These are phyloP conservation scores for Neonothopanus nambi DNA, from an alignment of 1,284 basidiomycete species.

Conservation along the genomic window DNA sequence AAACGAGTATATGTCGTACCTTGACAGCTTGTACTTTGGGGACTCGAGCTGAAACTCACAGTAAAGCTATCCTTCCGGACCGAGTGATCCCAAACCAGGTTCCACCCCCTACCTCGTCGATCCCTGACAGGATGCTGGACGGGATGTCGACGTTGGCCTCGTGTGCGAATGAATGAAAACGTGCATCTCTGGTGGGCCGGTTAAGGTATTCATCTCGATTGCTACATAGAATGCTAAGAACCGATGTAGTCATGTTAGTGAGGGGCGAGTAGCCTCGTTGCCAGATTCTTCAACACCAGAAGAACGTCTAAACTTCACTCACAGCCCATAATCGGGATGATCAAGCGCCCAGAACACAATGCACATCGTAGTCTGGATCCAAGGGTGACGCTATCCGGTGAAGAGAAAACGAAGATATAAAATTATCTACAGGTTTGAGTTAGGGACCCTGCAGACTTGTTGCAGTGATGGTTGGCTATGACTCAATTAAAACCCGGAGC, in stretches of 20 bases:
- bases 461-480: too few relatives aligned
- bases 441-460: too few relatives aligned
- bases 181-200: slow-evolving; percentile 63
- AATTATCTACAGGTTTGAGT: background rate
- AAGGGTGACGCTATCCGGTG: too few relatives aligned
- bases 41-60: slow-evolving; percentile 52
- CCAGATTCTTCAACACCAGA: slow-evolving; percentile 1
- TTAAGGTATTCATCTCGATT: slow-evolving; percentile 76
- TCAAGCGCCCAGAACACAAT: slow-evolving; percentile 75
- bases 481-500: too few relatives aligned
- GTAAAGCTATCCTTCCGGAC: slow-evolving; percentile 62
- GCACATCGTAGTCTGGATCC: slow-evolving; percentile 52
- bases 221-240: slow-evolving; percentile 62
- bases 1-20: slow-evolving; percentile 6
- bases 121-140: slow-evolving; percentile 63
- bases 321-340: slow-evolving; percentile 77
- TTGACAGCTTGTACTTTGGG: background rate
- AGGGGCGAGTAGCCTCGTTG: slow-evolving; percentile 9
- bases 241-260: background rate
- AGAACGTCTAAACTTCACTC: slow-evolving; percentile 34
- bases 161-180: slow-evolving; percentile 58
- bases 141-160: slow-evolving; percentile 24
- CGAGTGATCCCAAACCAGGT: slow-evolving; percentile 76
- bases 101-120: slow-evolving; percentile 69
- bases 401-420: background rate